Percentiles rank a stretch among this genome's conserved stretches.
Evolutionary conservation across 176 grass and related monocot genomes (phyloP).

Genomic region (Oryza nivara): DNA sequence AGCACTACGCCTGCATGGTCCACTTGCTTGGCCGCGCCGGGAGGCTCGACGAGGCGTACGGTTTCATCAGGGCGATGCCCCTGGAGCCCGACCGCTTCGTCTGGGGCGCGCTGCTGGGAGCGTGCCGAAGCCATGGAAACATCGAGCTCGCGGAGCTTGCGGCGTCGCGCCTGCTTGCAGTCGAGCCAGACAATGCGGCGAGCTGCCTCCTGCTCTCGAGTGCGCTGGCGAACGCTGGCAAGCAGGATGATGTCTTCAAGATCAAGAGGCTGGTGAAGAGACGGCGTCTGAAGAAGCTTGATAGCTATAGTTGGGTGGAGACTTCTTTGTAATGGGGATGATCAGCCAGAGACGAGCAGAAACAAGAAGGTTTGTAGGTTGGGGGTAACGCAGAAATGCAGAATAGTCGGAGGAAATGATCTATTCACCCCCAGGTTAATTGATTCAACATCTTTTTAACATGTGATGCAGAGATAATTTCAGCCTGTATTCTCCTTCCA

Average conservation of each 20-base stretch:
- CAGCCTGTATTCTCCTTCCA: neutral
- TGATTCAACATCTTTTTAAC: neutral
- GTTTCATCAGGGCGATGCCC: constrained; percentile 60
- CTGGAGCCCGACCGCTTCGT: constrained; percentile 68
- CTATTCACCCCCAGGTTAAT: neutral
- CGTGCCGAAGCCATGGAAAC: constrained; percentile 65
- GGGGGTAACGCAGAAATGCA: too few species aligned
- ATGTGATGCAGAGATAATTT: neutral
- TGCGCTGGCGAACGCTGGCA: constrained; percentile 36
- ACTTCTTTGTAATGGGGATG: neutral
- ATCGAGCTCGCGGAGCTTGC: constrained; percentile 54
- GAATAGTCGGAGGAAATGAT: neutral
- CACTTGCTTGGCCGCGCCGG: constrained; percentile 63
- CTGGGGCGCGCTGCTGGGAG: constrained; percentile 66
- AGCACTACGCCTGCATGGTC: constrained; percentile 77
- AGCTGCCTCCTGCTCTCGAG: constrained; percentile 56
- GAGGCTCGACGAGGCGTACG: constrained; percentile 49
- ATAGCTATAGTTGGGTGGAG: constrained; percentile 61
- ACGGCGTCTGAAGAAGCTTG: constrained; percentile 48
- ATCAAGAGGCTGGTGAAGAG: constrained; percentile 59
- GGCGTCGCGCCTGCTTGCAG: constrained; percentile 29
- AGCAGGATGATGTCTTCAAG: constrained; percentile 44
- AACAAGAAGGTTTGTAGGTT: neutral
- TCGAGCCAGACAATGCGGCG: constrained; percentile 55
- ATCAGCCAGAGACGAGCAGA: neutral